Base-by-base conservation (phyloP, 2,329 filamentous ascomycete species). In the Huntiella abstrusa region DNA sequence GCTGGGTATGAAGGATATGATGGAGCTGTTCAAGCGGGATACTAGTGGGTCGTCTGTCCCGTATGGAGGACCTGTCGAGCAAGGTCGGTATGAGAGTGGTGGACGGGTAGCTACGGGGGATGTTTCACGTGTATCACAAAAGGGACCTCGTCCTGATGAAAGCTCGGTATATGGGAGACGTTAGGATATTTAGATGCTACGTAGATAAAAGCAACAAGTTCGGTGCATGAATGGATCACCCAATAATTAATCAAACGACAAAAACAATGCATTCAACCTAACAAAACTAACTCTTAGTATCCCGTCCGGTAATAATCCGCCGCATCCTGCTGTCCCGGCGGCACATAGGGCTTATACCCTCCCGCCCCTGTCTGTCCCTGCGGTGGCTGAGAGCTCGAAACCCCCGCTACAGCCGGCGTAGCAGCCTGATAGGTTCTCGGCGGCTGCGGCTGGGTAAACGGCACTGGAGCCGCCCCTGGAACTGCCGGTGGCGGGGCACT, bases 1-100 rank as follows among this genome's bases (percentile, higher is more conserved):
- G 65, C 69, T 98, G 43, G 84, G 80, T 41, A 79, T 96, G 74
- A 80, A 86, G 58, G 91, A 98, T 62, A 92, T 98, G 60, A 71
- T 98, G 60, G 79, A 83, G 43, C 70, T 98, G 48, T 98, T 98
- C 66, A 77, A 75, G 52, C 76, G 77, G 4, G 50, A 53, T 39
- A 52, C 53, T 11, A 42, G 37, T 39, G 6, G 15, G 28, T 41
- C 37, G 11, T 13, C 10, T 16, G 11, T 32, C 10, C 2, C 28
- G 52, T 52, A 16, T 45, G 8, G 35, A 45, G 19, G 37, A 40
- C 37, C 22, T 40, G 4, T 40, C 15, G 11, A 40, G 37, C 16
- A 15, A 12, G 3, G 7, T 8, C 7, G 11, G 37, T 16, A 17
- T 28, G 38, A 45, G 35, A 44, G 41, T n/a, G 22, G 8, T 28